Base-by-base conservation (phyloP, 2,329 filamentous ascomycete species). In the Pezicula rhizophila region DNA sequence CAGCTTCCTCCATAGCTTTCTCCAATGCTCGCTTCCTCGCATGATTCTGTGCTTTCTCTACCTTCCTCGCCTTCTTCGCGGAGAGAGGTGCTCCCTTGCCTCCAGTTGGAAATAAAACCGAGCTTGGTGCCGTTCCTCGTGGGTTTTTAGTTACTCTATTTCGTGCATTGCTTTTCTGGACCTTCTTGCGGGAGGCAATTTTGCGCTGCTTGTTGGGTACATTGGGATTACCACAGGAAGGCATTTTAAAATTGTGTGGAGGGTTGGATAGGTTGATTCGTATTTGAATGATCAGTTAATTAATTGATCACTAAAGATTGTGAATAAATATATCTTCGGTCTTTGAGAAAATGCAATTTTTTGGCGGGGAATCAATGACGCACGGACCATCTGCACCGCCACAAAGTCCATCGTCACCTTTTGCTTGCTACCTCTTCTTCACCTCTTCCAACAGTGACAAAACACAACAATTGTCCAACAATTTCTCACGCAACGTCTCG, bases 151-250 rank as follows among this genome's bases (percentile, higher is more conserved):
- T 52, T 48, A 64, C 49, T 43, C 54, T 56, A 40, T 56, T 59
- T 14, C 49, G 35, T 2, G 63, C 55, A 18, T 59, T 64, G 26
- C 53, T 53, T 47, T 57, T 61, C 50, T 66, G 64, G 33, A 61
- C 57, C 46, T 66, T 66, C 25, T 54, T 51, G 28, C 63, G 52
- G 44, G 50, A 59, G 4, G 63, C 61, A 39, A 58, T 52, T 10
- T 58, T 56, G 15, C 63, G 57, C 41, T 59, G 56, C 52, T 66
- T 66, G 44, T 59, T 62, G 8, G 64, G 64, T 12, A 64, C 62
- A 45, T 66, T 66, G 34, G 63, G 62, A 34, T 66, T 66, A 17
- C 57, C 55, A 43, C 62, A 52, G 47, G 64, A 66, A 54, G 64
- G 60, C 63, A 66, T 66, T 31, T 50, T 17, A 15, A 42, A 45